Evolutionary conservation across 2,329 filamentous ascomycete genomes (phyloP), one percentile per base, ranked within the genome.

Genomic region (Juglanconis juglandina): DNA sequence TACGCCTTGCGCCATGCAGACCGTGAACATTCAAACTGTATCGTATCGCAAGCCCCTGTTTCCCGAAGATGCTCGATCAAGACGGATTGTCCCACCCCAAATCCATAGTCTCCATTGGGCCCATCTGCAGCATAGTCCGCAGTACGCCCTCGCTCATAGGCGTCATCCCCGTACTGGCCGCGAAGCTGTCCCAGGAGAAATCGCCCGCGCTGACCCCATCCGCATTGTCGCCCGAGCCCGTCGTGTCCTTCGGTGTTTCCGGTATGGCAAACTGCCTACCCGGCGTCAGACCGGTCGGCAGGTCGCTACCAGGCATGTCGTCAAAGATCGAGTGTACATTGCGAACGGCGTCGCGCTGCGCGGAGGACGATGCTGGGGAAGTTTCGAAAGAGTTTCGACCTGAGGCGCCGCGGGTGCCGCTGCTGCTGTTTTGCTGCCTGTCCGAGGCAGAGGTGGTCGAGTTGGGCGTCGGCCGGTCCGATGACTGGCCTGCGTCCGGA

Each of bases 41-140:
- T 8, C 5, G 11, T 17, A 24, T 30, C 14, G 35, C 33, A 7
- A 52, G n/a, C 33, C 13, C n/a, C 24, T 24, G 24, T 24, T 24
- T 24, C 24, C 24, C 24, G 24, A 24, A 24, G 24, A 53, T 4
- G 6, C 17, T 11, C 4, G 4, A 5, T 64, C 47, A 66, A 42
- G 69, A 61, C 10, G 66, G 64, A 8, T 68, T 70, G 60, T 81
- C 79, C 81, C 81, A 83, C 17, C 70, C 71, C 44, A 73, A 71
- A 64, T 84, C 83, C 81, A 87, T 85, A 10, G 80, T 79, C 64
- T 87, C 84, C 78, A 87, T 84, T 0, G 82, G 77, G 7, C 80
- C 81, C 74, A 86, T 80, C 58, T 79, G 81, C 79, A 86, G 83
- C 59, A 87, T 72, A 8, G 82, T 79, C 60, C 81, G 75, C 51